Evolutionary conservation across 2,329 filamentous ascomycete species (phyloP), one percentile per base, ranked within the genome.

Genomic region (Calonectria naviculata): DNA sequence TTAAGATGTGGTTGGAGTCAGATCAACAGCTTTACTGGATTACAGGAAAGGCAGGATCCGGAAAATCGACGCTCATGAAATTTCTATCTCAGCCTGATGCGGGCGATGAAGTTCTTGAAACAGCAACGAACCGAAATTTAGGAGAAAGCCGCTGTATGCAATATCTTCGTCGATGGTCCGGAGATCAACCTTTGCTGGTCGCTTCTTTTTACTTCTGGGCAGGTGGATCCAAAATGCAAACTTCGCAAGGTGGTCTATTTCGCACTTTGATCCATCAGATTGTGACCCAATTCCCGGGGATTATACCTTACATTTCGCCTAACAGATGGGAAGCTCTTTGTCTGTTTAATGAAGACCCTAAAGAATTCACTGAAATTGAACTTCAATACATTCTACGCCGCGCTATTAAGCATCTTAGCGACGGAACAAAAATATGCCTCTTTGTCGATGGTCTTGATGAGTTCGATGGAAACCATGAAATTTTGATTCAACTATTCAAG

Each of bases 11-110:
- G 26, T 12, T 36, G 4, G 34, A n/a, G 19, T 38, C 24, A 29
- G 19, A 65, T 5, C 21, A 26, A 17, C n/a, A 28, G 10, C 34
- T 65, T 15, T 65, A 56, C 26, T 65, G 63, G 47, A 56, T 65
- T 24, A 65, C 63, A n/a, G 63, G 63, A n/a, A 65, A 65, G 47
- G 5, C 63, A 15, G 63, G 47, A 5, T 64, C 61, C n/a, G 61
- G 61, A 8, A 64, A 64, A 36, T 64, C 61, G 17, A 64, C 61
- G 1, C 42, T 65, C 17, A 65, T 65, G 63, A 65, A 65, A 31
- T 56, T 26, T 21, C 46, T 54, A 15, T 29, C 46, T 5, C 21
- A 56, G 24, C 21, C 46, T 13, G 31, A 34, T 34, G 31, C 5
- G 5, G 31, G 10, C 10, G 6, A 5, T 34, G 10, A 34, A 34